These are phyloP conservation scores for Marasmius oreades DNA, from an alignment of 1,284 basidiomycete genomes.

Conservation along the genomic window DNA sequence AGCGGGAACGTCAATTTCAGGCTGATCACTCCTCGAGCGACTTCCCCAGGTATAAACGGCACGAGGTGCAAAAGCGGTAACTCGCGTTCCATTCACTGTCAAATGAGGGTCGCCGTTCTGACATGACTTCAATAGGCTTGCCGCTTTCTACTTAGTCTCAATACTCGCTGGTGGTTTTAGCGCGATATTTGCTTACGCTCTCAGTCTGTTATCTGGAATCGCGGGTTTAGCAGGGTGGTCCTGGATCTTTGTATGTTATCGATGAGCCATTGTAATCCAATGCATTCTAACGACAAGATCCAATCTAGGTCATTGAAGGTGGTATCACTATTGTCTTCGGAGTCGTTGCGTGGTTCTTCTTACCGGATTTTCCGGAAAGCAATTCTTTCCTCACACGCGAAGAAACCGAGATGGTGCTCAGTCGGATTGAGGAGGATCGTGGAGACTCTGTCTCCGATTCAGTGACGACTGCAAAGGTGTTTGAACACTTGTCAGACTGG, in stretches of 20 bases:
- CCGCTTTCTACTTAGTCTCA: constrained; percentile 40
- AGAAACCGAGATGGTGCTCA: constrained; percentile 35
- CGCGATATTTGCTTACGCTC: constrained; percentile 38
- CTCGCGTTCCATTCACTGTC: not conserved
- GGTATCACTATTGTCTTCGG: constrained; percentile 39
- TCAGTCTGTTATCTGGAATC: constrained; percentile 36
- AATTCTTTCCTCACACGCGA: constrained; percentile 38
- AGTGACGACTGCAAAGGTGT: constrained; percentile 33
- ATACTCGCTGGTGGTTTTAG: constrained; percentile 40
- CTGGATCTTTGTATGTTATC: constrained; percentile 43
- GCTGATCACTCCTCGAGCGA: constrained; percentile 1
- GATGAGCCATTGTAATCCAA: not conserved
- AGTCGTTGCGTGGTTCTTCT: constrained; percentile 35
- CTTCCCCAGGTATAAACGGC: constrained; percentile 37
- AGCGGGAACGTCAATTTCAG: constrained; percentile 6
- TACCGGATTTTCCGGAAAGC: constrained; percentile 43
- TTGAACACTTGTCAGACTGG: constrained; percentile 39
- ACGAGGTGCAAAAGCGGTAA: constrained; percentile 44
- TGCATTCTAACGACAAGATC: not conserved
- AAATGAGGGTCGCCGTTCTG: too few relatives aligned
- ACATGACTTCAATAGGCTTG: constrained; percentile 27
- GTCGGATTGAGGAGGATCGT: constrained; percentile 41
- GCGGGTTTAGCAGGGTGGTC: constrained; percentile 40
- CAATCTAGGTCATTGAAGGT: constrained; percentile 40
- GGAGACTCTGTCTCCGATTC: constrained; percentile 42